Evolutionary conservation across 768 basidiomycete species (phyloP).

Genomic region (Scleroderma citrinum): DNA sequence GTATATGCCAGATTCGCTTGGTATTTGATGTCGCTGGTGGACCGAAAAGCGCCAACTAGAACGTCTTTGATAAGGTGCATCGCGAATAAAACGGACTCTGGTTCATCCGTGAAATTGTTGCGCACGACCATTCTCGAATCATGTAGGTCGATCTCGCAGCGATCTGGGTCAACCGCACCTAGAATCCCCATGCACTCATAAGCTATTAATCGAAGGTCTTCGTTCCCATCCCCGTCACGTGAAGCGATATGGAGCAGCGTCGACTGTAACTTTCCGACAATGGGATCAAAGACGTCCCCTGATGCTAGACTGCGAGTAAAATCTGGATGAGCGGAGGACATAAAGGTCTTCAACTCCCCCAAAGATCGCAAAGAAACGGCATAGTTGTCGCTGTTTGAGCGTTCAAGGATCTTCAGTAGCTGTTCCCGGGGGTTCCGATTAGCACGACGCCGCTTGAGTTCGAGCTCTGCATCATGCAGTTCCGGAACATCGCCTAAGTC

Average conservation of each 20-base stretch:
- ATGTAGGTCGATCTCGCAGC: constrained; percentile 60
- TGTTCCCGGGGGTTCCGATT: constrained; percentile 47
- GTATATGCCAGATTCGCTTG: constrained; percentile 86
- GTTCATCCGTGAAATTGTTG: constrained; percentile 74
- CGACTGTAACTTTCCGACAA: constrained; percentile 62
- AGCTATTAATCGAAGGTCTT: constrained; percentile 60
- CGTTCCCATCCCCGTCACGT: constrained; percentile 72
- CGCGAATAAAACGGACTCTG: constrained; percentile 73
- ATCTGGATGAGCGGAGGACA: constrained; percentile 43
- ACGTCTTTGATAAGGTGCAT: constrained; percentile 81
- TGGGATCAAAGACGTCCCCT: constrained; percentile 82
- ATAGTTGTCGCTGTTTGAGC: constrained; percentile 72
- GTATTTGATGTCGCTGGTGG: constrained; percentile 90
- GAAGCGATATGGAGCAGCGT: constrained; percentile 64
- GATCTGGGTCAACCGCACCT: constrained; percentile 93
- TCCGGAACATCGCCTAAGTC: constrained; percentile 71
- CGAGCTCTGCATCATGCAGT: constrained; percentile 38
- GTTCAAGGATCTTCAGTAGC: constrained; percentile 64
- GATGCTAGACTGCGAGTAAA: constrained; percentile 60
- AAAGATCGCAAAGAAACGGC: constrained; percentile 71
- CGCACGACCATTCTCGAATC: constrained; percentile 67
- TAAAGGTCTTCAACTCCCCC: constrained; percentile 65
- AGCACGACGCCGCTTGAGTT: constrained; percentile 41
- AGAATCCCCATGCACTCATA: constrained; percentile 89
- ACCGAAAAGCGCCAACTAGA: constrained; percentile 84